Percentiles rank a stretch among this genome's conserved stretches.
These are phyloP conservation scores for Dillenia suffruticosa DNA, from an alignment of 164 flowering plant genomes.

Conservation along the genomic window DNA sequence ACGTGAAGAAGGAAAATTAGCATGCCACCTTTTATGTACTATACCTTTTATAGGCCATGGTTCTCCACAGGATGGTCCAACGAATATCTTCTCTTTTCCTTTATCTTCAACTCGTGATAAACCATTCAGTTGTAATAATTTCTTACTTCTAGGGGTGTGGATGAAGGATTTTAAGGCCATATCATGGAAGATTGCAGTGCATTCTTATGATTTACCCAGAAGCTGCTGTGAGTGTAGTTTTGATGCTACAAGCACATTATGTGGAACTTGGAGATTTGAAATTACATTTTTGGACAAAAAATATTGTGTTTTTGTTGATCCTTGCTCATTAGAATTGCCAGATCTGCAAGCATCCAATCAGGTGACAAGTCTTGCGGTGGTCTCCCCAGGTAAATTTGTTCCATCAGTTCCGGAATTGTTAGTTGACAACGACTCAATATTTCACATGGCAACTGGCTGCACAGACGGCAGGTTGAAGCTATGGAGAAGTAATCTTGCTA, in stretches of 20 bases:
- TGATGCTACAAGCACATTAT: constrained; percentile 16
- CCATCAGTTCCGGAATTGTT: constrained; percentile 22
- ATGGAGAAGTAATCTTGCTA: constrained; percentile 55
- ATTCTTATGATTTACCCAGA: constrained; percentile 38
- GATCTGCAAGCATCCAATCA: constrained; percentile 36
- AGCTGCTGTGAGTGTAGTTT: constrained; percentile 29
- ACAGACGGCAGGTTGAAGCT: constrained; percentile 73
- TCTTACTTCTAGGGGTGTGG: constrained; percentile 75
- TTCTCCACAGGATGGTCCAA: constrained; percentile 34
- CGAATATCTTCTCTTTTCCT: constrained; percentile 48
- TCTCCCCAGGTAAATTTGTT: constrained; percentile 29
- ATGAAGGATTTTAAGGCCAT: constrained; percentile 55
- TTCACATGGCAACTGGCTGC: constrained; percentile 79
- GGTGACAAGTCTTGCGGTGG: constrained; percentile 66
- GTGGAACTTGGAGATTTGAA: constrained; percentile 33
- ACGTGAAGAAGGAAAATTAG: constrained; percentile 27
- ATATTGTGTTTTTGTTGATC: constrained; percentile 40
- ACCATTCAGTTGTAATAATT: constrained; percentile 30
- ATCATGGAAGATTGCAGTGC: constrained; percentile 73
- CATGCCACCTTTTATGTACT: constrained; percentile 60
- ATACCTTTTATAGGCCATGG: constrained; percentile 45
- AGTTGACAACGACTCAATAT: constrained; percentile 31
- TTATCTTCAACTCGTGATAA: constrained; percentile 36
- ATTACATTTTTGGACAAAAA: constrained; percentile 36
- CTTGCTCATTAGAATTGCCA: constrained; percentile 59